These are phyloP conservation scores for Gonium pectorale DNA, from an alignment of 139 green algal genomes.

Conservation along the genomic window DNA sequence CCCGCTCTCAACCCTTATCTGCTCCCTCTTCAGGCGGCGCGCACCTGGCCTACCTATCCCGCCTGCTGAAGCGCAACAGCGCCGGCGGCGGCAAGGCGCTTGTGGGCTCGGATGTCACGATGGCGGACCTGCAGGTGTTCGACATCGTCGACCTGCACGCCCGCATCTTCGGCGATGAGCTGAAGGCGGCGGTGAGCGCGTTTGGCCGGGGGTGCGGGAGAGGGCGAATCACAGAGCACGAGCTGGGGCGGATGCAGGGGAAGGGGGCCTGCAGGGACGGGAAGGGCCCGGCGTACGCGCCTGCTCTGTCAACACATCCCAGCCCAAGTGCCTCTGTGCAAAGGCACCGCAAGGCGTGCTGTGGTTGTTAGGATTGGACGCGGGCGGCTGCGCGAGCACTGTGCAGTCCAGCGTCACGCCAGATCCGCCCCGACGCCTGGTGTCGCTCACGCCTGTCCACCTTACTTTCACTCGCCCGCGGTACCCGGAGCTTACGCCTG, in stretches of 20 bases:
- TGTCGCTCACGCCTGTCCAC: no score
- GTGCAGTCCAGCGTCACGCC: no score
- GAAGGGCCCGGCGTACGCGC: neutral
- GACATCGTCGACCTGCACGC: conserved; percentile 68
- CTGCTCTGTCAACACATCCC: no score
- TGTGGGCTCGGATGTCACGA: conserved; percentile 53
- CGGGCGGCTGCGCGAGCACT: no score
- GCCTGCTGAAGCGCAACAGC: conserved; percentile 7
- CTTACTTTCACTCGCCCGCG: no score
- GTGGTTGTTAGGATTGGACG: no score
- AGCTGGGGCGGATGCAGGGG: neutral
- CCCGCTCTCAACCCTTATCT: no score
- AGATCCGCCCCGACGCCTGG: no score
- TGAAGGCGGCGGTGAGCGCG: conserved; percentile 51
- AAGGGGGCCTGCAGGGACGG: neutral
- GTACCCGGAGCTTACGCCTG: neutral
- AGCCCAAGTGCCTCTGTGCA: no score
- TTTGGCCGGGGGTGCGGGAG: no score
- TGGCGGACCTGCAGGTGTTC: conserved; percentile 56
- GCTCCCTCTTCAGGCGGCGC: conserved; percentile 3
- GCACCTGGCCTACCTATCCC: conserved; percentile 48
- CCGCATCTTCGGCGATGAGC: conserved; percentile 60
- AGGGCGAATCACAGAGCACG: no score
- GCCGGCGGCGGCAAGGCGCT: conserved; percentile 26
- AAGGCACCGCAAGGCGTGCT: no score